A percentile compares a stretch with the other conserved stretches of the same genome.
Conservation (phyloP, 768 basidiomycete species). For the Mycena chlorophos region DNA sequence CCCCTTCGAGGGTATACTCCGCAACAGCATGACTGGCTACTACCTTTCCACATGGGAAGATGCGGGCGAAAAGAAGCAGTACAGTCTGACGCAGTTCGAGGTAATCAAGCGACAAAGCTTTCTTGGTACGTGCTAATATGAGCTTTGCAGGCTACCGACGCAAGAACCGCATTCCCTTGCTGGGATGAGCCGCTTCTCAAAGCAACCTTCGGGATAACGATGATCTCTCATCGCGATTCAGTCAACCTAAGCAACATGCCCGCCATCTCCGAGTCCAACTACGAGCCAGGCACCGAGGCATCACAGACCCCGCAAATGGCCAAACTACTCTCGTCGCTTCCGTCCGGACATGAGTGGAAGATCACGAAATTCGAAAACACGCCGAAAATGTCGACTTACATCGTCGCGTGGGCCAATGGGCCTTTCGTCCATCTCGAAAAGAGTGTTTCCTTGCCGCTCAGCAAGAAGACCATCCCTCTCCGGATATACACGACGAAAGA, state of each 20-base stretch:
- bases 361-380: slow-evolving; percentile 79
- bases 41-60: slow-evolving; percentile 69
- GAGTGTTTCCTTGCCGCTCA: slow-evolving; percentile 76
- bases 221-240: slow-evolving; percentile 77
- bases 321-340: slow-evolving; percentile 44
- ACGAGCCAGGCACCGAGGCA: slow-evolving; percentile 33
- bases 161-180: slow-evolving; percentile 80
- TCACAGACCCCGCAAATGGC: slow-evolving; percentile 32
- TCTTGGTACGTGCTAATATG: slow-evolving; percentile 3
- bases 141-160: slow-evolving; percentile 70
- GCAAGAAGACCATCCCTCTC: slow-evolving; percentile 78
- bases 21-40: slow-evolving; percentile 78
- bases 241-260: slow-evolving; percentile 89
- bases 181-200: slow-evolving; percentile 95
- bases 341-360: slow-evolving; percentile 64
- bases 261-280: slow-evolving; percentile 56
- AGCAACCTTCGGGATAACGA: slow-evolving; percentile 73
- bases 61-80: slow-evolving; percentile 63
- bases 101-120: slow-evolving; percentile 31
- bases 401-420: slow-evolving; percentile 87
- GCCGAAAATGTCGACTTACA: slow-evolving; percentile 86
- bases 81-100: slow-evolving; percentile 89
- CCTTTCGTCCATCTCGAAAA: slow-evolving; percentile 72
- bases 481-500: slow-evolving; percentile 82
- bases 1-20: slow-evolving; percentile 68